Evolutionary conservation across 2,329 filamentous ascomycete species (phyloP), one percentile per base, ranked within the genome.

Genomic region (Cytospora chrysosperma): DNA sequence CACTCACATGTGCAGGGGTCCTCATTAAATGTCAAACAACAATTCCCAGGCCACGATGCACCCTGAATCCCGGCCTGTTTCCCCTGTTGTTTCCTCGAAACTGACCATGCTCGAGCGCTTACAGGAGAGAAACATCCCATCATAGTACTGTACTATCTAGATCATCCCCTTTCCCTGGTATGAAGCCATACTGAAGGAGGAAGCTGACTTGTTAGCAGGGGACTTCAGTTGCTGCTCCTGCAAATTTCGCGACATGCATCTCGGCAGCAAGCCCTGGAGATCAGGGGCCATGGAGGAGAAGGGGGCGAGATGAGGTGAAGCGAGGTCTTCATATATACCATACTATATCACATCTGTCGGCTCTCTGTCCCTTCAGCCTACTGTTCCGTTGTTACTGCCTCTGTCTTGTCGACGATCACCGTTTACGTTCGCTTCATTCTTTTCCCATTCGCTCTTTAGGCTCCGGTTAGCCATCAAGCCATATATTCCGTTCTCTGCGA

Each of bases 381-480:
- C 50, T 47, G 52, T 57, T 51, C 51, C 56, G 30, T 53, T 65
- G 49, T 57, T 51, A 53, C 52, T 62, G 43, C 53, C 21, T 37
- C 56, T 62, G 28, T 59, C 53, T 47, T 47, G 28, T 61, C 61
- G 61, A 65, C 64, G 40, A 60, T 43, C 56, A 50, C 60, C 49
- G 53, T 55, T 54, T 63, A 56, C 56, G 37, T 65, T 65, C 64
- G 52, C 56, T 65, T 63, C 60, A 54, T 40, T 60, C 60, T 63
- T 53, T 59, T 56, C 60, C 63, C 47, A 63, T 63, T 65, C 61
- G 28, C 49, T 65, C 61, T 63, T 65, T 65, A 60, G 64, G 64
- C 64, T 65, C 64, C 62, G 64, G 64, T 63, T 61, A 65, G 64
- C 64, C 62, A 26, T 40, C 32, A 52, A 59, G 47, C 51, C 52